These are phyloP conservation scores for Leptoxyphium fumago DNA, from an alignment of 2,329 filamentous ascomycete species.

Conservation along the genomic window DNA sequence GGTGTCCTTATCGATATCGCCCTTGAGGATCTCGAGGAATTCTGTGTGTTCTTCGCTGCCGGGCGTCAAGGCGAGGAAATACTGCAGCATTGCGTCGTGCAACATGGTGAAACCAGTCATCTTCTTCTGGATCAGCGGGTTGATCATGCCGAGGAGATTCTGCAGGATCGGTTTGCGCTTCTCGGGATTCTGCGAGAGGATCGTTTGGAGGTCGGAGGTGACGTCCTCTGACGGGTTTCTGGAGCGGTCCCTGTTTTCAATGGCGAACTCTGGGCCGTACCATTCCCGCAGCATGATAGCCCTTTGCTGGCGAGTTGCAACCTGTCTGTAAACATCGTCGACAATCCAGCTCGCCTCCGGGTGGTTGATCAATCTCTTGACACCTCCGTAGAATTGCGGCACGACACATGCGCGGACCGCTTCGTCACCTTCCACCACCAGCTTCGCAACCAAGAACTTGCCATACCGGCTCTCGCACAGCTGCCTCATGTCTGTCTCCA, in stretches of 20 bases:
- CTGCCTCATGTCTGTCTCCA: constrained; percentile 69
- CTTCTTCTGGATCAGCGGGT: constrained; percentile 88
- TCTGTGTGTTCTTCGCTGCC: constrained; percentile 72
- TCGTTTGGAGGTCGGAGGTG: constrained; percentile 54
- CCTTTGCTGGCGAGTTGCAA: constrained; percentile 77
- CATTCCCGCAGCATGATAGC: constrained; percentile 76
- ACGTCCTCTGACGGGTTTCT: constrained; percentile 8
- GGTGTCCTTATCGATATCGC: constrained; percentile 56
- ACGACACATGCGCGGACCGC: constrained; percentile 81
- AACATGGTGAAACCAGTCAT: constrained; percentile 94
- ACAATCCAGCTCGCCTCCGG: constrained; percentile 94
- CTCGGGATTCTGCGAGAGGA: constrained; percentile 63
- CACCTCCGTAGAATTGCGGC: constrained; percentile 86
- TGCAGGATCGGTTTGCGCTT: constrained; percentile 81
- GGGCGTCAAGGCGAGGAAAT: constrained; percentile 65
- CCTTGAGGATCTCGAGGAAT: constrained; percentile 80
- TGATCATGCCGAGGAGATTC: constrained; percentile 73
- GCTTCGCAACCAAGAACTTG: constrained; percentile 92
- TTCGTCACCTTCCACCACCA: constrained; percentile 79
- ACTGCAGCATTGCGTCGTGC: constrained; percentile 96
- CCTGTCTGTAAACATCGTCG: constrained; percentile 86
- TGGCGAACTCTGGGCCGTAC: constrained; percentile 86
- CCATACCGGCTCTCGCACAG: constrained; percentile 92
- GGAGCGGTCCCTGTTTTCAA: constrained; percentile 49
- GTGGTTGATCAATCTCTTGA: constrained; percentile 88